Conservation (phyloP, 2,329 filamentous ascomycete species). For the Neocatenulostroma microsporum region DNA sequence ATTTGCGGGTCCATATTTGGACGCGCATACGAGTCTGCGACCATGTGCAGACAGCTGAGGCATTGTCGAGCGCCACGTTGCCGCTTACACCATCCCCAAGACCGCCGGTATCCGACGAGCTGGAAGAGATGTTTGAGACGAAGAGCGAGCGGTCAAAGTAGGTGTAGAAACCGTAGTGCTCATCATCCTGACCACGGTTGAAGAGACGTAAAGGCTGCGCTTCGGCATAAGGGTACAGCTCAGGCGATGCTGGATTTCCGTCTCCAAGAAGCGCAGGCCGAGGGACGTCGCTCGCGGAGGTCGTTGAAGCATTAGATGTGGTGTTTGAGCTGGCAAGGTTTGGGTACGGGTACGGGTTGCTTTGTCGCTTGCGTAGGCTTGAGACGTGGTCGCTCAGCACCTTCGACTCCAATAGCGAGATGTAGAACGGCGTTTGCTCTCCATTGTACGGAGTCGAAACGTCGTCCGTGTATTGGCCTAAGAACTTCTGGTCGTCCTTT, state of each 20-base stretch:
- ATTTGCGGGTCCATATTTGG: slow-evolving; percentile 53
- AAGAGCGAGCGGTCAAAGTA: slow-evolving; percentile 87
- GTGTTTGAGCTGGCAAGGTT: slow-evolving; percentile 1
- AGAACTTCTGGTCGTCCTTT: slow-evolving; percentile 66
- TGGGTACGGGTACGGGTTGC: slow-evolving; percentile 22
- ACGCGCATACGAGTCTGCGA: slow-evolving; percentile 54
- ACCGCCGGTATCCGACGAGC: slow-evolving; percentile 25
- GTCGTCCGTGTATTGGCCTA: slow-evolving; percentile 78
- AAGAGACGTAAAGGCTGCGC: slow-evolving; percentile 75
- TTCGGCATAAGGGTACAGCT: slow-evolving; percentile 60
- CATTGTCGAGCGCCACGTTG: slow-evolving; percentile 16
- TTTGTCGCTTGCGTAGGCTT: slow-evolving; percentile 9
- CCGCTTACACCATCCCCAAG: slow-evolving; percentile 4
- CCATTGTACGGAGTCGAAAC: slow-evolving; percentile 65
- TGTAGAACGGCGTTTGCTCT: slow-evolving; percentile 82
- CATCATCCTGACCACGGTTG: slow-evolving; percentile 68
- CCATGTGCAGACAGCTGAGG: slow-evolving; percentile 41
- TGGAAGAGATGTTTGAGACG: slow-evolving; percentile 51
- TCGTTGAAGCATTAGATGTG: slow-evolving; percentile 33
- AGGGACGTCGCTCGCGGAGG: slow-evolving; percentile 52
- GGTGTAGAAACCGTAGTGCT: slow-evolving; percentile 91
- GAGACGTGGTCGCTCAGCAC: slow-evolving; percentile 16
- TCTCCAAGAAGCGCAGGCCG: slow-evolving; percentile 55
- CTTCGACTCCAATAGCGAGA: slow-evolving; percentile 54
- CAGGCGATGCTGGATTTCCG: slow-evolving; percentile 64